phyloP scores from a whole-genome alignment of 306 rosid species.

The Cucurbita maxima region DNA sequence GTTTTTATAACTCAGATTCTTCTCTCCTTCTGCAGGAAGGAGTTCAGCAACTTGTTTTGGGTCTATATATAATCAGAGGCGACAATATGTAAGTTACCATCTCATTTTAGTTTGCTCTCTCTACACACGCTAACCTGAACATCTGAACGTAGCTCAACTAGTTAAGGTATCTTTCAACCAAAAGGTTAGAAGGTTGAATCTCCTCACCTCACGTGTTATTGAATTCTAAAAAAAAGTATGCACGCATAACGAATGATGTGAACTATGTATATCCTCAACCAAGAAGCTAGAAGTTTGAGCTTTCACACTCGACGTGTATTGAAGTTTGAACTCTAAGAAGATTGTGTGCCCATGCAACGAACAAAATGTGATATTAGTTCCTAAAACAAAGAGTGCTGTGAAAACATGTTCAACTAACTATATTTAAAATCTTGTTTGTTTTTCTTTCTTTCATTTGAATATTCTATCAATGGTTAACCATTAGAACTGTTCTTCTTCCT shows the following conservation, averaged over 20 bases:
- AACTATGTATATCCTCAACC: not conserved
- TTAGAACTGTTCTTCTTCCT: not conserved
- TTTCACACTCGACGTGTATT: no score
- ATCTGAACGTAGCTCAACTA: no score
- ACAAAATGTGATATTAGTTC: not conserved
- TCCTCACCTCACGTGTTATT: not conserved
- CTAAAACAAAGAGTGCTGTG: not conserved
- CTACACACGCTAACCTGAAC: no score
- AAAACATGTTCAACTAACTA: not conserved
- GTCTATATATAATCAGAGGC: constrained; percentile 84
- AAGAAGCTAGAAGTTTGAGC: no score
- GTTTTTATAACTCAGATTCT: not conserved
- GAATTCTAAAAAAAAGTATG: not conserved
- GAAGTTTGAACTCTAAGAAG: no score
- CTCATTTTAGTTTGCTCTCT: not conserved
- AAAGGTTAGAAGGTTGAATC: not conserved
- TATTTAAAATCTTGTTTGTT: no score
- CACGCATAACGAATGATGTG: not conserved
- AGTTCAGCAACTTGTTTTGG: constrained; percentile 83
- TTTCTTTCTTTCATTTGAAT: no score
- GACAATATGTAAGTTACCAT: constrained; percentile 67
- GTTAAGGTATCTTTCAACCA: not conserved
- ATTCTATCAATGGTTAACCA: not conserved
- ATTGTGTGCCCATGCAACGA: no score
- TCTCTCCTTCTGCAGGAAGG: constrained; percentile 63